Evolutionary conservation across 768 basidiomycete species (phyloP), one percentile per base, ranked within the genome.

Genomic region (Boletus coccyginus): DNA sequence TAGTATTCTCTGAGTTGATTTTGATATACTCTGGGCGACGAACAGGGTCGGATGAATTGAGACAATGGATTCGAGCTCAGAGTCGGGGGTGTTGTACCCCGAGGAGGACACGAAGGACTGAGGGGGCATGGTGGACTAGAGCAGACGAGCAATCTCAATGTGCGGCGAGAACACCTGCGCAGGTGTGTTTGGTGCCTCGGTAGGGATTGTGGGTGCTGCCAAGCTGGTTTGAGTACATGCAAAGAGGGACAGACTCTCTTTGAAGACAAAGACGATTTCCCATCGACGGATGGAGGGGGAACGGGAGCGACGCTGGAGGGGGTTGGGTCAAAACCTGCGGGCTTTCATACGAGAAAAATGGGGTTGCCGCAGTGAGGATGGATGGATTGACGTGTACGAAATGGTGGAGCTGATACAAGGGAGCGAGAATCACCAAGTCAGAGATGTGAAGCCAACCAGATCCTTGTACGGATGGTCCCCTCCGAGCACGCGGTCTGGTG

Each of bases 221-320:
- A 64, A 94, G 88, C 74, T 88, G 87, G 90, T 95, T 94, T 62
- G 90, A 92, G 90, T 87, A 96, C 93, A 94, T 94, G 83, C 88
- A 92, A 79, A 65, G 70, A 67, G 68, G 75, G 77, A 72, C 78
- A 71, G 58, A 63, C 27, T 2, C 71, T 61, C 67, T 55, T 57
- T 52, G 62, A 52, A 55, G 55, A 58, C 38, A 56, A 57, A 39
- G 60, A 50, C 12, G 57, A 5, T 35, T 31, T 46, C 21, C 39
- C 21, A 43, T 45, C 47, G 27, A 60, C 24, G 27, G 29, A 50
- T 35, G 27, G 10, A 24, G 13, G 42, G 29, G 50, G 31, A 3
- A 43, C 8, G 3, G 14, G 7, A 42, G 14, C 3, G 19, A 35
- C 7, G 27, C 48, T 60, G 46, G 45, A 24, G 27, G 33, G 47